phyloP scores from a whole-genome alignment of 495 filamentous ascomycete species.

The Daldinia childiae region DNA sequence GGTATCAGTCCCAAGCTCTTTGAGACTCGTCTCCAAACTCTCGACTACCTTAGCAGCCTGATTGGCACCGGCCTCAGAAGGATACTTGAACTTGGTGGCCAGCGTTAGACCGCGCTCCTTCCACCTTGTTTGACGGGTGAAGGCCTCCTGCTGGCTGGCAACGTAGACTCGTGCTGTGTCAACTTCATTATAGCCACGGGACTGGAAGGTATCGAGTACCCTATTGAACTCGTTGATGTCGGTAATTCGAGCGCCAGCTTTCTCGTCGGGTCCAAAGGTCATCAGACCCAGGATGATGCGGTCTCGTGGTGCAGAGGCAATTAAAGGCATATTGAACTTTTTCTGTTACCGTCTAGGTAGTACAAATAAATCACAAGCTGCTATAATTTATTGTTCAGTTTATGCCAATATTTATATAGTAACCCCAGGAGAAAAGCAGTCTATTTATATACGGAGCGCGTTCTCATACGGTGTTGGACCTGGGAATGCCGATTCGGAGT shows the following conservation, averaged over 20 bases:
- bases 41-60: slow-evolving; percentile 67
- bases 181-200: slow-evolving; percentile 78
- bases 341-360: background rate
- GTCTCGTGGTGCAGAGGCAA: slow-evolving; percentile 52
- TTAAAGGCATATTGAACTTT: slow-evolving; percentile 57
- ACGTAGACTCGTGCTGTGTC: slow-evolving; percentile 84
- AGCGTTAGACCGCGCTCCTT: slow-evolving; percentile 82
- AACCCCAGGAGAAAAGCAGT: background rate
- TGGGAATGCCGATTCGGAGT: background rate
- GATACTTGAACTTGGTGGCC: slow-evolving; percentile 85
- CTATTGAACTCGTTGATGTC: slow-evolving; percentile 69
- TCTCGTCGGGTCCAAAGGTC: slow-evolving; percentile 66
- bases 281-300: slow-evolving; percentile 70
- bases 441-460: background rate
- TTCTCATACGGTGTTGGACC: background rate
- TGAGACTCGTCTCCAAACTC: slow-evolving; percentile 70
- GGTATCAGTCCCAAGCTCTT: slow-evolving; percentile 75
- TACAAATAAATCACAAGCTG: background rate
- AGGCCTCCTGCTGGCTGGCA: slow-evolving; percentile 80
- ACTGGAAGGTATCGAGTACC: slow-evolving; percentile 74
- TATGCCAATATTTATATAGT: background rate
- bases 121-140: slow-evolving; percentile 79
- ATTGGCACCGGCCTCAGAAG: slow-evolving; percentile 65
- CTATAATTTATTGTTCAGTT: background rate
- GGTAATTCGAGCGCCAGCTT: slow-evolving; percentile 74